Base-by-base conservation (phyloP, 345 rosid genomes). In the Gossypium stocksii region DNA sequence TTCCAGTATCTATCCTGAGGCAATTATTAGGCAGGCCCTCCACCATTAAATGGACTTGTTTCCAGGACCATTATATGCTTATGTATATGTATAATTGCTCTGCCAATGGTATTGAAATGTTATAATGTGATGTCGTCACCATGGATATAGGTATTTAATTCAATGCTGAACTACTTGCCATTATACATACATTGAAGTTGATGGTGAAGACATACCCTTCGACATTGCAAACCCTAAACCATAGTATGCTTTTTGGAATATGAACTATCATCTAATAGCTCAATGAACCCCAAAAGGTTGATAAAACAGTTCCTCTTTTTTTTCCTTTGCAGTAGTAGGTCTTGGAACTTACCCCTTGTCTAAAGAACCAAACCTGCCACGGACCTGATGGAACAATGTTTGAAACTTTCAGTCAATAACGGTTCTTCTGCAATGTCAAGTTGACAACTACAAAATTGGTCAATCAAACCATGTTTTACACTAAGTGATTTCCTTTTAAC, bases 351-450 rank as follows among this genome's bases (percentile, higher is more conserved):
- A 76, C 20, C 73, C 89, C 88, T 0, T 83, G 92, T 64, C 78
- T 59, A 25, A 66, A 78, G n/a, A 90, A 86, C 78, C 83, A 79
- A 74, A 85, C 94, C 46, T 86, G 88, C 75, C 92, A 85, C 57
- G 92, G 94, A 2, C 94, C 94, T 9, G 87, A 85, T 65, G 77
- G 85, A 29, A 85, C 92, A 16, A 87, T 69, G 88, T 87, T 87
- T 88, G 74, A 82, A 85, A 25, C 90, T 90, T 52, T 78, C 90
- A 1, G 76, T 90, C 51, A 88, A 86, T 71, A 90, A 88, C 66
- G 62, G 84, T 11, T 85, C 94, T 14, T 90, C 88, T 78, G 61
- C 66, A 27, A 70, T 85, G 85, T 92, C 92, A 4, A 34, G 41
- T 34, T 34, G 41, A 34, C 41, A 54, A 83, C 82, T 17, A 85